Evolutionary conservation across 2,329 filamentous ascomycete species (phyloP).

Genomic region (Aspergillus piperis): DNA sequence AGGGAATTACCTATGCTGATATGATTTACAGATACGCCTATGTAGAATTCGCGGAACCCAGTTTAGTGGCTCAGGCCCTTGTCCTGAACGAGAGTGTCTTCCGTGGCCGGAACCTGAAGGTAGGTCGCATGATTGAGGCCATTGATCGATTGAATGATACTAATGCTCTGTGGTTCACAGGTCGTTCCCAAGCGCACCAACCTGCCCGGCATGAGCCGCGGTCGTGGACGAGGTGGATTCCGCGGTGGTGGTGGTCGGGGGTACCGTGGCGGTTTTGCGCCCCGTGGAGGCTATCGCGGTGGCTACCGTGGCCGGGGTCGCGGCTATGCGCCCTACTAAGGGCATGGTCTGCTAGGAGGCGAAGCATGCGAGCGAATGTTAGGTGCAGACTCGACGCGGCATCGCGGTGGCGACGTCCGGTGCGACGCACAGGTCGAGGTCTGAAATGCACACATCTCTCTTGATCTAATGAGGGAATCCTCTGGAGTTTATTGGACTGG

Average conservation of each 20-base stretch:
- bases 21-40: conserved; percentile 78
- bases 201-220: conserved; percentile 87
- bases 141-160: background rate
- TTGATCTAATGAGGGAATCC: conserved; percentile 14
- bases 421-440: background rate
- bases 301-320: conserved; percentile 51
- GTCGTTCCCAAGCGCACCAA: conserved; percentile 94
- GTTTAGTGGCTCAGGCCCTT: conserved; percentile 86
- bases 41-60: conserved; percentile 95
- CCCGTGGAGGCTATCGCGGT: conserved; percentile 62
- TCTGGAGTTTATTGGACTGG: conserved; percentile 35
- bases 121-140: conserved; percentile 45
- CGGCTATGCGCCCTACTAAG: conserved; percentile 50
- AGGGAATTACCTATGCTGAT: conserved; percentile 22
- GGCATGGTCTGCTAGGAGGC: conserved; percentile 2
- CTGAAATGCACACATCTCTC: conserved; percentile 12
- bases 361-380: background rate
- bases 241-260: conserved; percentile 57
- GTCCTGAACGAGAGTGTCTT: conserved; percentile 97
- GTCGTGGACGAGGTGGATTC: conserved; percentile 57
- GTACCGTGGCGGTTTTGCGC: conserved; percentile 48
- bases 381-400: conserved; percentile 8
- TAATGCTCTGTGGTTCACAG: conserved; percentile 46
- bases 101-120: conserved; percentile 93
- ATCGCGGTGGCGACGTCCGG: conserved; percentile 5